phyloP scores from a whole-genome alignment of 2,329 filamentous ascomycete genomes.

The Diaporthe ilicicola region DNA sequence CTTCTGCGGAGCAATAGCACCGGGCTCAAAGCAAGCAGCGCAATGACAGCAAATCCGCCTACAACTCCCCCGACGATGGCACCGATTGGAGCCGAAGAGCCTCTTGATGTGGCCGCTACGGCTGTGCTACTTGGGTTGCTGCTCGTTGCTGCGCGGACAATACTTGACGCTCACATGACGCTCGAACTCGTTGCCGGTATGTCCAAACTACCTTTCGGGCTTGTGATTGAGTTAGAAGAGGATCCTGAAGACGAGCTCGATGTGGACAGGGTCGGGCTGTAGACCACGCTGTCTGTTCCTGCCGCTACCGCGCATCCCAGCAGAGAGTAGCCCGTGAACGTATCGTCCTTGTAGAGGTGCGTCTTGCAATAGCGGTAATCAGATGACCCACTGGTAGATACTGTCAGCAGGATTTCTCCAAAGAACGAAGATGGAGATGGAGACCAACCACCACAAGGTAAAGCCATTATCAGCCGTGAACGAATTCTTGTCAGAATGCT shows the following conservation, averaged over 20 bases:
- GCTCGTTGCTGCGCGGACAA: background rate
- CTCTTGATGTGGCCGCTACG: background rate
- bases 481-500: slow-evolving; percentile 36
- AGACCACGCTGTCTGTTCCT: slow-evolving; percentile 37
- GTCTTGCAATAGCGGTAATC: slow-evolving; percentile 42
- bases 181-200: background rate
- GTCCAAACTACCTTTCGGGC: background rate
- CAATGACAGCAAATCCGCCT: slow-evolving; percentile 42
- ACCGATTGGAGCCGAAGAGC: slow-evolving; percentile 36
- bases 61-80: slow-evolving; percentile 46
- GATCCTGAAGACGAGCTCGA: background rate
- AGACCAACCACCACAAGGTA: slow-evolving; percentile 44
- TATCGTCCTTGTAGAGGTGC: slow-evolving; percentile 39
- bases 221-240: background rate
- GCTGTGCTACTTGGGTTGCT: background rate
- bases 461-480: slow-evolving; percentile 39
- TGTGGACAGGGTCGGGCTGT: slow-evolving; percentile 24
- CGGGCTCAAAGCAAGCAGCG: slow-evolving; percentile 39
- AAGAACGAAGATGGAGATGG: background rate
- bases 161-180: background rate
- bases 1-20: slow-evolving; percentile 42
- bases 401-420: background rate
- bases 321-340: slow-evolving; percentile 41
- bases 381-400: slow-evolving; percentile 35
- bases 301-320: slow-evolving; percentile 41